Base-by-base conservation (phyloP, 2,329 filamentous ascomycete genomes). In the Monosporascus cannonballus region DNA sequence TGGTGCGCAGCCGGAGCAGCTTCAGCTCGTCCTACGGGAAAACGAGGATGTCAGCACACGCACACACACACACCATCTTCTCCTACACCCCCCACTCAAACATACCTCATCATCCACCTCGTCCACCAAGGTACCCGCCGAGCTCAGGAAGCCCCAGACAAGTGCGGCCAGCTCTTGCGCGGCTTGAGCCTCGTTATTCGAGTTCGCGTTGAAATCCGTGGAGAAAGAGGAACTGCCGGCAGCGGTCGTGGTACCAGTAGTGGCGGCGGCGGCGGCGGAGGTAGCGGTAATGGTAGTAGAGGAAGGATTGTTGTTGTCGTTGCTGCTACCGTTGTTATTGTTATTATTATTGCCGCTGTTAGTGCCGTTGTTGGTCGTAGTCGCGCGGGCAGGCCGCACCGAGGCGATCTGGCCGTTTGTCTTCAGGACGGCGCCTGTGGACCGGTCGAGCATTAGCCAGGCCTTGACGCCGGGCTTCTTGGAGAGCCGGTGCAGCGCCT, bases 391-490 rank as follows among this genome's bases (percentile, higher is more conserved):
- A 3, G 76, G 73, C 17, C 78, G 75, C 47, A 87, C 77, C 15
- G 79, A 77, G 1, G 84, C 80, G 14, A 86, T 73, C 55, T 90
- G 77, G 48, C 89, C 89, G 51, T 82, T 87, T 6, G 85, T 88
- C 65, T 87, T 88, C 50, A 94, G 78, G 49, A 94, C 87, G 2
- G 86, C 79, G 50, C 88, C 89, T 22, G 81, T 86, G 15, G 80
- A 72, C 52, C 87, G 83, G 61, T 91, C 87, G 42, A 94, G 76
- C 51, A 90, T 82, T 48, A 94, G 78, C 51, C 87, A 88, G 61
- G 86, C 88, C 67, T 88, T 87, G 49, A 94, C 89, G 55, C 87
- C 88, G 30, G 87, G 80, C 64, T 93, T 93, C 66, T 87, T 86
- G 41, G 86, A 84, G 45, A 94, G 76, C 18, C 87, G 84, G 47